Evolutionary conservation across 106 monocot species (phyloP).

Genomic region (Apostasia ramifera): DNA sequence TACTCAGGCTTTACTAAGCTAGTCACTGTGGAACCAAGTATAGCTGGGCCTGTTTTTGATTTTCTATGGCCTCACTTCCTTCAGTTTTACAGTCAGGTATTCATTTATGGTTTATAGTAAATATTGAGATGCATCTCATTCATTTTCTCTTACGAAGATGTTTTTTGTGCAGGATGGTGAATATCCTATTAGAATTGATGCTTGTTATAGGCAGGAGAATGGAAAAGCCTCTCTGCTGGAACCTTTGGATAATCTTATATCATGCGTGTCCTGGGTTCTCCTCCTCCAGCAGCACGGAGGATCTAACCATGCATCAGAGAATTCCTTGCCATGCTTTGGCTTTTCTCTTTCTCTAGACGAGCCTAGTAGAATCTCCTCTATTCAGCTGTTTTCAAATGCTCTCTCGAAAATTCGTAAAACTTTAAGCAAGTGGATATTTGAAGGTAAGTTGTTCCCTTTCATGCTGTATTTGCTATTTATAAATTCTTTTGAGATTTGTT

Average conservation of each 20-base stretch:
- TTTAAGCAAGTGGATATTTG: slow-evolving; percentile 31
- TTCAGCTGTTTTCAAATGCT: slow-evolving; percentile 66
- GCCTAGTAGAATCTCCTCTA: slow-evolving; percentile 41
- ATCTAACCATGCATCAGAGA: slow-evolving; percentile 35
- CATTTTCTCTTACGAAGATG: neutral
- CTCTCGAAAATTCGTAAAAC: slow-evolving; percentile 48
- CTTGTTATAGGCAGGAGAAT: slow-evolving; percentile 59
- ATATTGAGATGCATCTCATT: neutral
- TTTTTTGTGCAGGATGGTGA: slow-evolving; percentile 46
- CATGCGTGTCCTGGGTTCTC: slow-evolving; percentile 75
- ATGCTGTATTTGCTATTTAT: neutral
- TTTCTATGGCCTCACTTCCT: slow-evolving; percentile 91
- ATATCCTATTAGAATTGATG: slow-evolving; percentile 48
- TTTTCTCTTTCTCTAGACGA: slow-evolving; percentile 91
- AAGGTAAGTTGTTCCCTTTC: slow-evolving; percentile 38
- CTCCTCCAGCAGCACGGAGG: slow-evolving; percentile 54
- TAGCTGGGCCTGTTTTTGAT: slow-evolving; percentile 50
- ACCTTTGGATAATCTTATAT: slow-evolving; percentile 72
- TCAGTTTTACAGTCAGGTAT: slow-evolving; percentile 63
- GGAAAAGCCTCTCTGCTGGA: slow-evolving; percentile 51
- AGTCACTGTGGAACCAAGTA: slow-evolving; percentile 53
- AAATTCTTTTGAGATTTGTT: neutral
- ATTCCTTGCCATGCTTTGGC: slow-evolving; percentile 60
- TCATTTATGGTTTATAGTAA: neutral
- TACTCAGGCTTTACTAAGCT: slow-evolving; percentile 74